Percentiles rank a stretch among this genome's conserved stretches.
phyloP scores from a whole-genome alignment of 1,139 yeast genomes.

The Eremothecium gossypii region DNA sequence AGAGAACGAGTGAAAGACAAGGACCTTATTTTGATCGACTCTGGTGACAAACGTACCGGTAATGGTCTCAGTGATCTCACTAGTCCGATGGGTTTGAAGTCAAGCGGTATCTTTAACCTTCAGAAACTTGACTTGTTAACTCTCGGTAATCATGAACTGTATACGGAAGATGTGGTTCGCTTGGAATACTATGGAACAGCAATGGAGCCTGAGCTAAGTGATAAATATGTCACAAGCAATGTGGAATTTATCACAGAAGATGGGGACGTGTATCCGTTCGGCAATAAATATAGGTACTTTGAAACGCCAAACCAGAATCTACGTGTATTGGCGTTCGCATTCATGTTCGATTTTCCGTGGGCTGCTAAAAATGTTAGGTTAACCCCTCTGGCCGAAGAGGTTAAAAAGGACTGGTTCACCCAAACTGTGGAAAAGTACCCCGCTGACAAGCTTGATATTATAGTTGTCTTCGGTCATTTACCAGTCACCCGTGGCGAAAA shows the following conservation, averaged over 20 bases:
- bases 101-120: conserved; percentile 54
- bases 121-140: conserved; percentile 74
- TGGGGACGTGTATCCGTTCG: conserved; percentile 55
- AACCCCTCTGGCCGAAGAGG: conserved; percentile 47
- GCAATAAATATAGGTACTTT: conserved; percentile 56
- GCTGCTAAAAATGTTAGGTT: conserved; percentile 56
- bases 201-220: conserved; percentile 42
- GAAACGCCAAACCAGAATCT: conserved; percentile 45
- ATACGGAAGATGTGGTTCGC: conserved; percentile 54
- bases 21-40: conserved; percentile 70
- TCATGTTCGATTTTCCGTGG: conserved; percentile 66
- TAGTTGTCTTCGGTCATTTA: conserved; percentile 71
- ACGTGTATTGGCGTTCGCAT: conserved; percentile 63
- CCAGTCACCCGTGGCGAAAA: conserved; percentile 60
- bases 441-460: conserved; percentile 46
- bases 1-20: conserved; percentile 33
- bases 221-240: conserved; percentile 67
- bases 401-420: conserved; percentile 57
- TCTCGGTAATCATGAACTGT: conserved; percentile 88
- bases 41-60: conserved; percentile 95
- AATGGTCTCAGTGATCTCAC: conserved; percentile 79
- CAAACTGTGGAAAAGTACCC: conserved; percentile 39
- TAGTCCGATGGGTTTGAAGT: conserved; percentile 53
- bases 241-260: conserved; percentile 54
- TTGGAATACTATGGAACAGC: conserved; percentile 59